These are phyloP conservation scores for Guillardia theta DNA, from an alignment of 78 protist genomes.

Conservation along the genomic window DNA sequence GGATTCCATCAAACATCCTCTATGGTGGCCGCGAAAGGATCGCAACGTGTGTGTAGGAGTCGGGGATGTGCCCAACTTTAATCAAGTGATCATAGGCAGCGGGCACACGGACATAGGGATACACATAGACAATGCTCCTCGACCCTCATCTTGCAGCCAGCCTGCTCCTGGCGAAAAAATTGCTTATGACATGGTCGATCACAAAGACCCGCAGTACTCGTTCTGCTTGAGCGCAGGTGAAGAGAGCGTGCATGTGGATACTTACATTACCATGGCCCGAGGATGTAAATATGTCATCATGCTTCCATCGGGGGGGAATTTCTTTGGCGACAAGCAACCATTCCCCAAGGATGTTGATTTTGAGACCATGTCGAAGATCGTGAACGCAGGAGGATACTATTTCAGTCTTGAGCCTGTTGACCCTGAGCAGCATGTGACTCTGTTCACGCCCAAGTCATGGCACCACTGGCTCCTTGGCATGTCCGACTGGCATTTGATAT, in stretches of 20 bases:
- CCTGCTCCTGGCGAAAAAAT: not conserved
- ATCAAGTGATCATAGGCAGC: not conserved
- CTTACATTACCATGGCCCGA: constrained; percentile 34
- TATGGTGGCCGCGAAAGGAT: constrained; percentile 1
- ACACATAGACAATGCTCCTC: constrained; percentile 20
- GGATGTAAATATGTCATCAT: not conserved
- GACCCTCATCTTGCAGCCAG: not conserved
- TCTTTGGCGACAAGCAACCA: not conserved
- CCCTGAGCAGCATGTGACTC: constrained; percentile 18
- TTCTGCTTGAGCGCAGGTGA: not conserved
- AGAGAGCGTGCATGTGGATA: not conserved
- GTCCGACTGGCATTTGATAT: not conserved
- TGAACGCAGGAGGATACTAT: not conserved
- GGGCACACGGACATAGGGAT: constrained; percentile 5
- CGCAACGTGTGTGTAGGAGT: not conserved
- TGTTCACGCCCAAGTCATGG: constrained; percentile 25
- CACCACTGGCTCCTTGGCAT: not conserved
- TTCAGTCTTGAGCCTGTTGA: constrained; percentile 4
- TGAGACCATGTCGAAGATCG: not conserved
- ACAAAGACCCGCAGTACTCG: not conserved
- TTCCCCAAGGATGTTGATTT: not conserved
- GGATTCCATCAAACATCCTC: not conserved
- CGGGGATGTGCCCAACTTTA: constrained; percentile 28
- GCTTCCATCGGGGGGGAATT: not conserved
- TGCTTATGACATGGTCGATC: not conserved